Conservation (phyloP, 345 rosid species). For the Physaria fendleri region DNA sequence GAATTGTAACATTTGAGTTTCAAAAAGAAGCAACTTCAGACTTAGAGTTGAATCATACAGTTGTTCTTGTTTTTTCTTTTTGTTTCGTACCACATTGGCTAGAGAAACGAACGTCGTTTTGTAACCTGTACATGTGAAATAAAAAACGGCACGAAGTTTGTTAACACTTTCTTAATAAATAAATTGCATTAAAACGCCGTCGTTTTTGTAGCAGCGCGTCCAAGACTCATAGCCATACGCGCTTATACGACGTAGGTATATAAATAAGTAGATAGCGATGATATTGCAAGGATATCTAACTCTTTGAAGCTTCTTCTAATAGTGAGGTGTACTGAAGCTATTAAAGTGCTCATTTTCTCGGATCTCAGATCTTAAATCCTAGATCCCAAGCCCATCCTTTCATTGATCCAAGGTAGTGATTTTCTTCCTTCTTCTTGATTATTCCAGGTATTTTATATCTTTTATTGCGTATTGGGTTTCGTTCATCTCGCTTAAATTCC, state of each 20-base stretch:
- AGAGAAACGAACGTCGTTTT: conserved; percentile 19
- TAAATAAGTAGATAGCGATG: conserved; percentile 13
- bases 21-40: neutral
- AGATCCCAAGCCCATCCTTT: neutral
- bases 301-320: conserved; percentile 28
- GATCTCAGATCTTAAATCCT: conserved; percentile 40
- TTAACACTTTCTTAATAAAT: fast-evolving
- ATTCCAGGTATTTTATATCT: no score
- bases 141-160: neutral
- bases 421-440: neutral
- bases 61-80: neutral
- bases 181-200: neutral
- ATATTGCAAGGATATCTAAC: conserved; percentile 12
- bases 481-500: neutral
- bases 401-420: conserved; percentile 26
- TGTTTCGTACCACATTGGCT: no score
- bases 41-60: neutral
- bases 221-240: no score
- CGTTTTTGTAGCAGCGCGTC: no score
- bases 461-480: no score
- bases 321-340: conserved; percentile 24
- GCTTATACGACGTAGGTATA: no score
- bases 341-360: conserved; percentile 33
- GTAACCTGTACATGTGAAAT: neutral
- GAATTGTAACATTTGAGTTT: neutral